These are phyloP conservation scores for Russula vinacea DNA, from an alignment of 768 basidiomycete genomes.

Conservation along the genomic window DNA sequence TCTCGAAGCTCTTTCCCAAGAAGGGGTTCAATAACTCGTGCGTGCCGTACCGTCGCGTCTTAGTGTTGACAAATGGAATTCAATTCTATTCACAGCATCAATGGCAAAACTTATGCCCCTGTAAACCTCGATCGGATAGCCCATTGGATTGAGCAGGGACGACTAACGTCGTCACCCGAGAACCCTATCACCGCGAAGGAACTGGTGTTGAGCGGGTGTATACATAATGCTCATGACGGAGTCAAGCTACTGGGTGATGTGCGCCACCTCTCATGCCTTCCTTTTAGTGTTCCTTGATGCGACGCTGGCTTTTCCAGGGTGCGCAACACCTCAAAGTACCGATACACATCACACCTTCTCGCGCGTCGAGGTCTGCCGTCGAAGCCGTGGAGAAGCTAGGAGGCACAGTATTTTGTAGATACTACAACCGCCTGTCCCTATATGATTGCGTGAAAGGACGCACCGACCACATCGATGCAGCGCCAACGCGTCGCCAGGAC, in stretches of 20 bases:
- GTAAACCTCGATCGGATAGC: constrained; percentile 87
- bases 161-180: constrained; percentile 71
- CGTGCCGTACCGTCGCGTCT: constrained; percentile 36
- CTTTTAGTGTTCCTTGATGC: constrained; percentile 3
- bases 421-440: constrained; percentile 84
- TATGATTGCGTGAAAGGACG: constrained; percentile 72
- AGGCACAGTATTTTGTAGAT: constrained; percentile 84
- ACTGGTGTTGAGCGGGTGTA: constrained; percentile 77
- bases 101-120: constrained; percentile 70
- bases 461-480: constrained; percentile 66
- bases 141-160: constrained; percentile 84
- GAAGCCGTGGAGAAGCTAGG: constrained; percentile 76
- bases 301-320: constrained; percentile 45
- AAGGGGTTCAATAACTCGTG: constrained; percentile 91
- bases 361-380: constrained; percentile 85
- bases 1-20: constrained; percentile 89
- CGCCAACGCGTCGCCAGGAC: constrained; percentile 81
- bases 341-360: constrained; percentile 77
- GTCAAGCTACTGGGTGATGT: constrained; percentile 89
- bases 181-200: constrained; percentile 86
- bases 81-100: constrained; percentile 44
- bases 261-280: constrained; percentile 32
- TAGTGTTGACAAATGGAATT: constrained; percentile 5
- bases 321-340: constrained; percentile 61
- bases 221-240: constrained; percentile 87